A percentile compares a stretch with the other conserved stretches of the same genome.
phyloP scores from a whole-genome alignment of 441 rosid species.

The Brassica balearica region DNA sequence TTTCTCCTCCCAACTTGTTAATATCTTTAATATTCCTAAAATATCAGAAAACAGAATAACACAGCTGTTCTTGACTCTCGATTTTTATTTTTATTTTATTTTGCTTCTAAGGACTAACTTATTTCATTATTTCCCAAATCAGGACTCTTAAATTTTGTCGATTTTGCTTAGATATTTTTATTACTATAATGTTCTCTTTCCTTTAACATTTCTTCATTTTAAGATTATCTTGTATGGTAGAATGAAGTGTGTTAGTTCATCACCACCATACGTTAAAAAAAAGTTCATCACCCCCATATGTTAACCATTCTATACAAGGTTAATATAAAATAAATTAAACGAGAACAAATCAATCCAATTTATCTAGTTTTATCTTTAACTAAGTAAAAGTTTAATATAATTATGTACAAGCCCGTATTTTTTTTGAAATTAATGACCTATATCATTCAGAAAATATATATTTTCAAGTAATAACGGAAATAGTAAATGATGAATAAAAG shows the following conservation, averaged over 20 bases:
- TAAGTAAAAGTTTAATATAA: neutral
- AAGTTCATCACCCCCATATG: neutral
- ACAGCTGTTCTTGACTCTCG: slow-evolving; percentile 35
- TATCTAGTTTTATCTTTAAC: neutral
- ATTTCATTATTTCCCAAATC: slow-evolving; percentile 36
- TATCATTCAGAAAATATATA: neutral
- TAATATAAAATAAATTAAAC: no score
- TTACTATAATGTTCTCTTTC: neutral
- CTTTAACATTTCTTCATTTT: neutral
- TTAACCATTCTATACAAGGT: neutral
- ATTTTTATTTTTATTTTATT: neutral
- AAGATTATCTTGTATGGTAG: neutral
- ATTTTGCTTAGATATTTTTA: slow-evolving; percentile 9
- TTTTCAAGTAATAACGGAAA: neutral
- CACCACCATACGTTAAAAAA: no score
- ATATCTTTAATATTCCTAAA: slow-evolving; percentile 1
- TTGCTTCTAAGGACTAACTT: slow-evolving; percentile 41
- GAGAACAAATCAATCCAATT: no score
- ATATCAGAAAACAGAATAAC: slow-evolving; percentile 11
- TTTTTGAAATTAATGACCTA: neutral
- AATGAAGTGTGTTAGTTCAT: neutral
- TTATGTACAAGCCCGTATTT: neutral
- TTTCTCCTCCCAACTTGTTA: slow-evolving; percentile 3
- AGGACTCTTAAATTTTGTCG: slow-evolving; percentile 32
- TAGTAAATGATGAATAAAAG: no score